phyloP scores from a whole-genome alignment of 768 basidiomycete species.

The Auricularia auricula-judae region DNA sequence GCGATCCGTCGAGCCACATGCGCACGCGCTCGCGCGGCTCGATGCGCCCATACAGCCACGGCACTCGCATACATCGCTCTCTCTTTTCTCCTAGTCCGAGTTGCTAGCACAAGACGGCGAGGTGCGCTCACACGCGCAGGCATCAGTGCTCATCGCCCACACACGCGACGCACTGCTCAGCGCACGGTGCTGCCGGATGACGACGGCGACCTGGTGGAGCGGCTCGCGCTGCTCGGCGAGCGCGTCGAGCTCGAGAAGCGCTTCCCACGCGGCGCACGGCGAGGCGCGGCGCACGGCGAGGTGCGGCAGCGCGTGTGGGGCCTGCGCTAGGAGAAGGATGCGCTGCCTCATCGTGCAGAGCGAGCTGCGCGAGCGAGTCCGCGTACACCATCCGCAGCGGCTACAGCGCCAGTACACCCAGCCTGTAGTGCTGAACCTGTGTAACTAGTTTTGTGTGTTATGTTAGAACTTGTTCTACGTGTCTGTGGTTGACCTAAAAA shows the following conservation, averaged over 20 bases:
- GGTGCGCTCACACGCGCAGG: conserved; percentile 57
- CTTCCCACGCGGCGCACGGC: conserved; percentile 36
- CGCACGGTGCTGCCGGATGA: conserved; percentile 35
- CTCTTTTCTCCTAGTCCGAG: not conserved
- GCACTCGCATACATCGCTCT: not conserved
- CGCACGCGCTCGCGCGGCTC: not conserved
- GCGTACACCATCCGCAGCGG: not conserved
- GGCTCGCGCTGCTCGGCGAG: conserved; percentile 83
- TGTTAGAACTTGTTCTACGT: too few relatives aligned
- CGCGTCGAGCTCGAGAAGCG: conserved; percentile 69
- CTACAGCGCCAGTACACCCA: not conserved
- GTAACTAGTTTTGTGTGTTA: too few relatives aligned
- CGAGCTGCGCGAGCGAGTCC: not conserved
- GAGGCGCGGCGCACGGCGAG: conserved; percentile 21
- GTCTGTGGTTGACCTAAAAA: too few relatives aligned
- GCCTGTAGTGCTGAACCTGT: too few relatives aligned
- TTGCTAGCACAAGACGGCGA: conserved; percentile 34
- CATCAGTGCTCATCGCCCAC: conserved; percentile 67
- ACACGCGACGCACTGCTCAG: conserved; percentile 57
- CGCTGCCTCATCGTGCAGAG: not conserved
- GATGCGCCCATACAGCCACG: not conserved
- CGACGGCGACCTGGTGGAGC: conserved; percentile 47
- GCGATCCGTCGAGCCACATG: not conserved
- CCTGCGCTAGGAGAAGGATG: conserved; percentile 11
- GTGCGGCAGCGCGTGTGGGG: conserved; percentile 7